phyloP scores from a whole-genome alignment of 73 alveolate species.

The Paramecium pentaurelia region DNA sequence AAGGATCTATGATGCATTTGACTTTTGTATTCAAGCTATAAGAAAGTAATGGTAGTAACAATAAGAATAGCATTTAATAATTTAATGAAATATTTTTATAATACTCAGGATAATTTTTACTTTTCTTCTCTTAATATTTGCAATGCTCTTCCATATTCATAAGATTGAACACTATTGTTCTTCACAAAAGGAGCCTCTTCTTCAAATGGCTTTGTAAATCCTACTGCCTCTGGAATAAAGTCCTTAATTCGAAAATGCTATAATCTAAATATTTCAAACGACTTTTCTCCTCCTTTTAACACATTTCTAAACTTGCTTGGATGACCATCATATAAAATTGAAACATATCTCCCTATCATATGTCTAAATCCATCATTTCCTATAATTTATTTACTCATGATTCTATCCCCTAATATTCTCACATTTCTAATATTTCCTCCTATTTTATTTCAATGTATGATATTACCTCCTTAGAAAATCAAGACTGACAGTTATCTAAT shows the following conservation, averaged over 20 bases:
- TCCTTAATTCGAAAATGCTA: neutral
- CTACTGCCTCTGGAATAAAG: neutral
- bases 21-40: neutral
- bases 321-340: slow-evolving; percentile 11
- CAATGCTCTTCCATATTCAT: neutral
- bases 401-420: slow-evolving; percentile 21
- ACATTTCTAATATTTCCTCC: slow-evolving; percentile 28
- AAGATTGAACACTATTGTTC: neutral
- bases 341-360: slow-evolving; percentile 29
- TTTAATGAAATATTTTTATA: neutral
- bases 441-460: neutral
- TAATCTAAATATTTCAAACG: neutral
- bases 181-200: slow-evolving; percentile 44
- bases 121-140: slow-evolving; percentile 29
- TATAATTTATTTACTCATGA: slow-evolving; percentile 1
- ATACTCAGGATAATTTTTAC: neutral
- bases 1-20: neutral
- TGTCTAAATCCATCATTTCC: slow-evolving; percentile 35
- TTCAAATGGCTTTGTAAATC: slow-evolving; percentile 1
- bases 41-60: neutral
- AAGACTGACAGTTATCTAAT: neutral
- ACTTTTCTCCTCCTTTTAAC: neutral
- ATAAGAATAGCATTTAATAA: neutral
- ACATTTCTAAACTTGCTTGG: neutral
- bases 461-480: neutral